These are phyloP conservation scores for Pleurotus salmoneostramineus DNA, from an alignment of 768 basidiomycete species.

Conservation along the genomic window DNA sequence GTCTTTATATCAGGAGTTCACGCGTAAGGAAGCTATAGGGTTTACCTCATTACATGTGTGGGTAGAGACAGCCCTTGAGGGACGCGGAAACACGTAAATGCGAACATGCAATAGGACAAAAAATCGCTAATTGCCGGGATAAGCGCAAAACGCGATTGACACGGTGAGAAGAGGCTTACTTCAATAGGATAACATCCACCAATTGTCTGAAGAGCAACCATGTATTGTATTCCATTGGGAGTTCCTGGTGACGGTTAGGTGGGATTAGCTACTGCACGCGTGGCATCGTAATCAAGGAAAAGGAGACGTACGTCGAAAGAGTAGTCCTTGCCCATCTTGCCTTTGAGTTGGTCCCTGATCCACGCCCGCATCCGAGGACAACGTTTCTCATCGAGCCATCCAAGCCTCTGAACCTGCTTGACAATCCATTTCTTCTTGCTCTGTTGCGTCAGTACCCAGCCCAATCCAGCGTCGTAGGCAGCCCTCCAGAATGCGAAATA, in stretches of 20 bases:
- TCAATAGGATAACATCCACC: constrained; percentile 95
- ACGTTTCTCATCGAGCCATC: constrained; percentile 83
- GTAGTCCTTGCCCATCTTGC: constrained; percentile 95
- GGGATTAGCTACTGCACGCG: background rate
- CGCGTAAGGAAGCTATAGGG: constrained; percentile 5
- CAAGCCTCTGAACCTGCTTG: constrained; percentile 65
- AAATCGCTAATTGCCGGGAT: constrained; percentile 65
- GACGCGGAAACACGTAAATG: constrained; percentile 87
- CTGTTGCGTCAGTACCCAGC: constrained; percentile 92
- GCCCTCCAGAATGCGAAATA: constrained; percentile 94
- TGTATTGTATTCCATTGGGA: constrained; percentile 91
- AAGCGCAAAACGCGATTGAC: background rate
- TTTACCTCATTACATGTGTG: constrained; percentile 75
- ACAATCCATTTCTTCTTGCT: constrained; percentile 97
- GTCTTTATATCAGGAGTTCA: background rate
- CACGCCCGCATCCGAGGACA: constrained; percentile 66
- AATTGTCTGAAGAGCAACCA: constrained; percentile 95
- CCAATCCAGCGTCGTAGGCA: constrained; percentile 90
- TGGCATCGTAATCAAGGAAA: too few species aligned
- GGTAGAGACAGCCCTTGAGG: constrained; percentile 70
- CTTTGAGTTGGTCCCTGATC: constrained; percentile 82
- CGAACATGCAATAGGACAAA: constrained; percentile 91
- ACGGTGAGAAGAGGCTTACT: constrained; percentile 47
- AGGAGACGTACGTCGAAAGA: constrained; percentile 73
- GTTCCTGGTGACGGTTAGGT: constrained; percentile 46